Evolutionary conservation across 305 asterid species (phyloP).

Genomic region (Nicotiana rustica): DNA sequence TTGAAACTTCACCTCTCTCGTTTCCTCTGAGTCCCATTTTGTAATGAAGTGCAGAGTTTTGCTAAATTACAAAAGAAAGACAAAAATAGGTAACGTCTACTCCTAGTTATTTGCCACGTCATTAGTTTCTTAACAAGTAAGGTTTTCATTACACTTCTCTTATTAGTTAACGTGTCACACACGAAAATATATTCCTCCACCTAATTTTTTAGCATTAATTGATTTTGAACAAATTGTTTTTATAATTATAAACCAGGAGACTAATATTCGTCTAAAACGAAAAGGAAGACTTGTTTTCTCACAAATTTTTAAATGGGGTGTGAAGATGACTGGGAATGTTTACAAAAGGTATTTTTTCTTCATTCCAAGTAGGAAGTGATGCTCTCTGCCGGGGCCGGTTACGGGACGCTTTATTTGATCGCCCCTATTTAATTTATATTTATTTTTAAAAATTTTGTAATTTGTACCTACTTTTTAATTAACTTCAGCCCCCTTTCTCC

Average conservation of each 20-base stretch:
- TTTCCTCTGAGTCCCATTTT: slow-evolving; percentile 8
- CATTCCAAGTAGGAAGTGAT: neutral
- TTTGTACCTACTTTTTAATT: too few species aligned
- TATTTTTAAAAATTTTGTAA: too few species aligned
- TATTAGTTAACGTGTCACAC: neutral
- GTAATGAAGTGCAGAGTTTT: neutral
- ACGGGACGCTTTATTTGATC: too few species aligned
- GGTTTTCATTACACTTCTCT: slow-evolving; percentile 12
- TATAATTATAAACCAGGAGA: neutral
- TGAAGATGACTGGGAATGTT: neutral
- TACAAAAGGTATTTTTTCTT: neutral
- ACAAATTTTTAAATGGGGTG: neutral
- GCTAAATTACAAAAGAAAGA: slow-evolving; percentile 5
- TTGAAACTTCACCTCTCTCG: slow-evolving; percentile 7
- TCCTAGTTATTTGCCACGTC: neutral
- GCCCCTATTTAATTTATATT: too few species aligned
- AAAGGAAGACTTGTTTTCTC: neutral
- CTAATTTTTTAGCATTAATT: neutral
- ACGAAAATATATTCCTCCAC: neutral
- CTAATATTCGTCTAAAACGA: neutral
- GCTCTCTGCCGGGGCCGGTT: neutral
- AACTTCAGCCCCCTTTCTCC: too few species aligned
- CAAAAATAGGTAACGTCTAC: slow-evolving; percentile 25
- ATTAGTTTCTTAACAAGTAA: slow-evolving; percentile 15
- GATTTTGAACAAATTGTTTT: neutral